Conservation (phyloP, 139 green algal species). For the Coelastrella sp. region DNA sequence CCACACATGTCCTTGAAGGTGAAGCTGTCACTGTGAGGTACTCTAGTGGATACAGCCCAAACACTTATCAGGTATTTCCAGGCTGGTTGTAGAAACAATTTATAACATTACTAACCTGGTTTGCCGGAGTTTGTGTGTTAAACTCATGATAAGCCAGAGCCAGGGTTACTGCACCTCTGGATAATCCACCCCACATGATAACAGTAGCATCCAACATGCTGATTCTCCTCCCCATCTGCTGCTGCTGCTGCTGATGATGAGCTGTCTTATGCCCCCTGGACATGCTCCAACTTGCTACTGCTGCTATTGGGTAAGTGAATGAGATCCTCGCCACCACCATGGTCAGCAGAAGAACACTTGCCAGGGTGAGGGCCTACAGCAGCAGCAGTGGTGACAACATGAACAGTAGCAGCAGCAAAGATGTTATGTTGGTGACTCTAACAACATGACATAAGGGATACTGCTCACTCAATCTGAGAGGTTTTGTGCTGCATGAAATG, state of each 20-base stretch:
- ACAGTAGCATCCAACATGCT: conserved; percentile 22
- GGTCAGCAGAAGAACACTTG: not conserved
- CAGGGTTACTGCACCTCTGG: conserved; percentile 28
- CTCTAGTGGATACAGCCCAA: too few relatives aligned
- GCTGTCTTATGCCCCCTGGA: not conserved
- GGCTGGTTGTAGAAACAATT: not conserved
- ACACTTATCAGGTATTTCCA: not conserved
- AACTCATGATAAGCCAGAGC: conserved; percentile 42
- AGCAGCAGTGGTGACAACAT: not conserved
- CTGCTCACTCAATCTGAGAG: too few relatives aligned
- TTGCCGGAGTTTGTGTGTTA: not conserved
- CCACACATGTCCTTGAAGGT: too few relatives aligned
- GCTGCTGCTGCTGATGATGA: not conserved
- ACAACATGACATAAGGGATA: too few relatives aligned
- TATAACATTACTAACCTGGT: not conserved
- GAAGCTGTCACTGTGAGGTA: too few relatives aligned
- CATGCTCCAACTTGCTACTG: not conserved
- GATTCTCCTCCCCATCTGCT: not conserved
- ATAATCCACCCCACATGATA: conserved; percentile 37
- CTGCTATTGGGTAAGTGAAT: not conserved
- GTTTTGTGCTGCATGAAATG: too few relatives aligned
- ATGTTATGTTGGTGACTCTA: too few relatives aligned
- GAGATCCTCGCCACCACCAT: not conserved
- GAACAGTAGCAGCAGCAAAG: not conserved
- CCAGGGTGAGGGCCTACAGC: not conserved